A percentile compares a stretch with the other conserved stretches of the same genome.
Evolutionary conservation across 345 rosid genomes (phyloP).

Genomic region (Boechera retrofracta): DNA sequence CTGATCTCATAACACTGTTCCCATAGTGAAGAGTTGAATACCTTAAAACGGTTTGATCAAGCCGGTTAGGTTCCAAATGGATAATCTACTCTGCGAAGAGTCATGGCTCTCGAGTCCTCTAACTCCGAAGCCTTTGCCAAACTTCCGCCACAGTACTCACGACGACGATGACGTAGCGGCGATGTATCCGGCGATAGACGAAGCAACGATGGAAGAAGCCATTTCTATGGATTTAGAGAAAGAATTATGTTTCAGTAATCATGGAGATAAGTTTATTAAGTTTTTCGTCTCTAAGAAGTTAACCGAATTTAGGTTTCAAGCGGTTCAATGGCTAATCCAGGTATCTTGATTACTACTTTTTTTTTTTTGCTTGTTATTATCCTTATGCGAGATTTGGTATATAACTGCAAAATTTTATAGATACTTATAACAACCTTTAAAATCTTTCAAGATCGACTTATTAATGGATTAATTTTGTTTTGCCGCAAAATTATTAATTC

Average conservation of each 20-base stretch:
- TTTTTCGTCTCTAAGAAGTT: slow-evolving; percentile 34
- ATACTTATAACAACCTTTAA: background rate
- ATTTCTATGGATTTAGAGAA: slow-evolving; percentile 39
- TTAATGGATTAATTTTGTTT: background rate
- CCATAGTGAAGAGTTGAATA: background rate
- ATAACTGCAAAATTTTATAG: background rate
- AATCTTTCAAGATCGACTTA: background rate
- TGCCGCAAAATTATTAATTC: background rate
- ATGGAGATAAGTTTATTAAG: slow-evolving; percentile 36
- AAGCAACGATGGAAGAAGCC: slow-evolving; percentile 31
- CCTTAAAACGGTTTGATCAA: background rate
- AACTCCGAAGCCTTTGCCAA: slow-evolving; percentile 31
- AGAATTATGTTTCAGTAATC: slow-evolving; percentile 25
- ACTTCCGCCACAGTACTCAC: background rate
- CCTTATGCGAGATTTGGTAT: background rate
- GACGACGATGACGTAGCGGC: background rate
- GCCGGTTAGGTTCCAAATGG: slow-evolving; percentile 35
- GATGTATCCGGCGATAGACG: slow-evolving; percentile 26
- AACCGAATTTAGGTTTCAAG: slow-evolving; percentile 26
- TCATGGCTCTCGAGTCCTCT: slow-evolving; percentile 35
- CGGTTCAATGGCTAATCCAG: slow-evolving; percentile 43
- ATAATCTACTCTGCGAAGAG: slow-evolving; percentile 43
- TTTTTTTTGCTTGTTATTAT: background rate
- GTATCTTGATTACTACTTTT: background rate
- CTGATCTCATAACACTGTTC: slow-evolving; percentile 5